phyloP scores from a whole-genome alignment of 371 early-diverging fungal species.

The Gilbertella persicaria region DNA sequence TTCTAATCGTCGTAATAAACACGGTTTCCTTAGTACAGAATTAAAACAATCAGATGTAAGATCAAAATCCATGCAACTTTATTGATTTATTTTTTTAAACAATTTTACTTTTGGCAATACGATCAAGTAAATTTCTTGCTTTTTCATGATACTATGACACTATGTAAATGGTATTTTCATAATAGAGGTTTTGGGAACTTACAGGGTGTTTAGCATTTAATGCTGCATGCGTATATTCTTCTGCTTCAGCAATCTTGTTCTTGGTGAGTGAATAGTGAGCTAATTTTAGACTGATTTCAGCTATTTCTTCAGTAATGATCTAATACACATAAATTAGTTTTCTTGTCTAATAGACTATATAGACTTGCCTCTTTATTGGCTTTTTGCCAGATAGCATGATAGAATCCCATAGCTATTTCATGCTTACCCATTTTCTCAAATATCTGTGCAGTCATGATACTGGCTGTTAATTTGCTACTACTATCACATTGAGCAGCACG shows the following conservation, averaged over 20 bases:
- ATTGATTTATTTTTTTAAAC: too few species aligned
- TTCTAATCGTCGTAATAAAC: too few species aligned
- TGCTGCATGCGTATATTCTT: conserved; percentile 42
- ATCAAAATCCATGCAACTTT: too few species aligned
- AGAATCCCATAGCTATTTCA: conserved; percentile 61
- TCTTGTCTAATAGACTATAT: too few species aligned
- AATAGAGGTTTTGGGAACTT: conserved; percentile 14
- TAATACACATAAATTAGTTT: conserved; percentile 12
- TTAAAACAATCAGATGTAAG: too few species aligned
- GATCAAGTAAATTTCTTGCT: conserved; percentile 44
- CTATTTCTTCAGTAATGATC: conserved; percentile 53
- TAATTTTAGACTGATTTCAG: conserved; percentile 60
- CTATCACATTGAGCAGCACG: conserved; percentile 64
- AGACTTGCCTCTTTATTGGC: conserved; percentile 41
- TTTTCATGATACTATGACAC: conserved; percentile 48
- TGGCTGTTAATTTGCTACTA: conserved; percentile 43
- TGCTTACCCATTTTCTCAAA: conserved; percentile 56
- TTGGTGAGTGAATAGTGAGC: conserved; percentile 59
- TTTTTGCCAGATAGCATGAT: conserved; percentile 51
- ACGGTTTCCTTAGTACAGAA: too few species aligned
- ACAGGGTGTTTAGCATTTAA: conserved; percentile 43
- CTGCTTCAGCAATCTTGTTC: conserved; percentile 47
- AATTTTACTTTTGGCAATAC: conserved; percentile 14
- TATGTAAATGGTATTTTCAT: background rate
- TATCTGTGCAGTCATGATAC: conserved; percentile 58